A percentile compares a stretch with the other conserved stretches of the same genome.
Evolutionary conservation across 495 filamentous ascomycete species (phyloP).

Genomic region (Talaromyces liani): DNA sequence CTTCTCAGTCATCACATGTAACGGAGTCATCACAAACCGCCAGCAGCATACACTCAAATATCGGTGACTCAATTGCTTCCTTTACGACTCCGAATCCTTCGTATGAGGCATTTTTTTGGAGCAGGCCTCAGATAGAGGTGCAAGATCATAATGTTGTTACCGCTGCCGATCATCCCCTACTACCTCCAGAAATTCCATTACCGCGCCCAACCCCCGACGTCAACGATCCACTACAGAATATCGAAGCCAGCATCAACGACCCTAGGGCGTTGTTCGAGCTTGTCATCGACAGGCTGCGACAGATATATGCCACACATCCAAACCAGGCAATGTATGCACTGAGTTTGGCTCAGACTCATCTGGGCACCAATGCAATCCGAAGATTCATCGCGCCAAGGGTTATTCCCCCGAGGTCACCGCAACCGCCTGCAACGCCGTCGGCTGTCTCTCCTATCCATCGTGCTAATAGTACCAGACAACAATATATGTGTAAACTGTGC

Average conservation of each 20-base stretch:
- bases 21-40: not conserved
- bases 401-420: not conserved
- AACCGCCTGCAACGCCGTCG: not conserved
- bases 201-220: not conserved
- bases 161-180: not conserved
- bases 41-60: not conserved
- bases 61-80: not conserved
- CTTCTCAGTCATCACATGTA: not conserved
- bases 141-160: not conserved
- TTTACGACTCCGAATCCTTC: not conserved
- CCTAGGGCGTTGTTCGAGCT: not conserved
- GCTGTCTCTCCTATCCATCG: not conserved
- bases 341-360: not conserved
- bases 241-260: not conserved
- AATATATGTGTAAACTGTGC: not conserved
- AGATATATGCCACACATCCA: not conserved
- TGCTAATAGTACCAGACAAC: not conserved
- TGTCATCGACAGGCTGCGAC: not conserved
- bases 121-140: not conserved
- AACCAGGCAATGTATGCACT: not conserved
- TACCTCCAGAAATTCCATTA: not conserved
- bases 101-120: not conserved
- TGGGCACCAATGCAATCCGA: not conserved
- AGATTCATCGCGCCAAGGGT: not conserved
- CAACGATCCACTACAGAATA: not conserved